Evolutionary conservation across 805 yeast species (phyloP).

Genomic region (Zygosaccharomyces kombuchaensis): DNA sequence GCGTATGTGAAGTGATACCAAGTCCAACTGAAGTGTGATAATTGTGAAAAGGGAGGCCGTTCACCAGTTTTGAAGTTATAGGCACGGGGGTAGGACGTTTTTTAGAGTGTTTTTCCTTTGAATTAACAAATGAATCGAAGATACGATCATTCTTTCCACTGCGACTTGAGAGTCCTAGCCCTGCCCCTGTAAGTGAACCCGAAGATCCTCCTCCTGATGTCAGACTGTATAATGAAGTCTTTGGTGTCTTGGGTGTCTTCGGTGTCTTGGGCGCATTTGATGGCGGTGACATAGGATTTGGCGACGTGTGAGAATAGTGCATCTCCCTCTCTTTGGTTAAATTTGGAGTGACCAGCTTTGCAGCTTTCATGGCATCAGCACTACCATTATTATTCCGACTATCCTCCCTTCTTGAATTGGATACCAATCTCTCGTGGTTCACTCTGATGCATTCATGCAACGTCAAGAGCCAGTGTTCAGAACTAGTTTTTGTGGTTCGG

Average conservation of each 20-base stretch:
- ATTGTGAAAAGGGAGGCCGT: constrained; percentile 31
- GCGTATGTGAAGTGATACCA: constrained; percentile 6
- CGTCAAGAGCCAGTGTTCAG: constrained; percentile 54
- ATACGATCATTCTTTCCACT: constrained; percentile 28
- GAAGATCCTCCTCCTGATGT: constrained; percentile 5
- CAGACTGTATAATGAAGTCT: not conserved
- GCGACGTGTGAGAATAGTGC: constrained; percentile 4
- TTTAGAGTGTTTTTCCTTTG: constrained; percentile 14
- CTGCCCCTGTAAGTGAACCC: constrained; percentile 2
- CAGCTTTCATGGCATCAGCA: constrained; percentile 20
- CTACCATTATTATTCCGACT: constrained; percentile 4
- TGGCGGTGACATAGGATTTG: constrained; percentile 1
- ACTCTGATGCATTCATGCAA: constrained; percentile 46
- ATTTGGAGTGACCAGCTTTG: constrained; percentile 18
- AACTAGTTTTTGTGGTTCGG: constrained; percentile 50
- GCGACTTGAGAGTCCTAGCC: constrained; percentile 1
- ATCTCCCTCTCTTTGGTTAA: constrained; percentile 5
- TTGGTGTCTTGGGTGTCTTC: constrained; percentile 4
- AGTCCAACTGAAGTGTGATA: constrained; percentile 6
- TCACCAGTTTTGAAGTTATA: constrained; percentile 28
- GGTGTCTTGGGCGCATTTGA: constrained; percentile 6
- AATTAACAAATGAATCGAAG: constrained; percentile 34
- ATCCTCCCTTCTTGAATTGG: constrained; percentile 12
- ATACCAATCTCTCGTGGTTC: constrained; percentile 46
- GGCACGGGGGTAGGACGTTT: constrained; percentile 28